Conservation (phyloP, 1,284 basidiomycete species). For the Trametes versicolor region DNA sequence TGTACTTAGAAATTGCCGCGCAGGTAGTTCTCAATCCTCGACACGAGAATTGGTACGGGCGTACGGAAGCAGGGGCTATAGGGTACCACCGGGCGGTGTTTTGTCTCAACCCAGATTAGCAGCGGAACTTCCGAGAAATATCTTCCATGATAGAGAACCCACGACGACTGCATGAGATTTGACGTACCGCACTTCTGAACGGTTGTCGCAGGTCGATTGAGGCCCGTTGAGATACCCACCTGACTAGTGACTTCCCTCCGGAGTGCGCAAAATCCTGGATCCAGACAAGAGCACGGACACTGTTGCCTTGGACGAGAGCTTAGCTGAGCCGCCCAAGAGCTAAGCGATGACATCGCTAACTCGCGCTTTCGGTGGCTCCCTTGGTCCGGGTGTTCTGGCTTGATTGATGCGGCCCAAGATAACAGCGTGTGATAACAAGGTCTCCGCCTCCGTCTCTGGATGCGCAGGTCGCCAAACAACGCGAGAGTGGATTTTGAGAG, state of each 20-base stretch:
- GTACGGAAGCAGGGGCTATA: too few relatives aligned
- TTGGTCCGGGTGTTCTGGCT: too few relatives aligned
- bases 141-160: background rate
- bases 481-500: background rate
- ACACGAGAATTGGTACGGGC: too few relatives aligned
- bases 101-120: background rate
- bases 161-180: background rate
- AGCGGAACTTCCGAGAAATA: background rate
- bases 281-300: background rate
- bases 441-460: background rate
- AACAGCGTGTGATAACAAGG: too few relatives aligned
- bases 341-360: too few relatives aligned
- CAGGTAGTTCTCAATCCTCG: too few relatives aligned
- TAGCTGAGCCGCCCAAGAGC: too few relatives aligned
- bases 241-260: background rate
- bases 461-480: background rate
- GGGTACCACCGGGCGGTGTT: too few relatives aligned
- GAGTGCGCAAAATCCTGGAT: background rate
- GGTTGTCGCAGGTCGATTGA: background rate
- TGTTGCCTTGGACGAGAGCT: background rate
- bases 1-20: too few relatives aligned
- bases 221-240: background rate
- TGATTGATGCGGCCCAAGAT: too few relatives aligned
- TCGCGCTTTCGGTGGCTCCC: too few relatives aligned
- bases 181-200: background rate